Base-by-base conservation (phyloP, 2,329 filamentous ascomycete genomes). In the Penicillium decumbens region DNA sequence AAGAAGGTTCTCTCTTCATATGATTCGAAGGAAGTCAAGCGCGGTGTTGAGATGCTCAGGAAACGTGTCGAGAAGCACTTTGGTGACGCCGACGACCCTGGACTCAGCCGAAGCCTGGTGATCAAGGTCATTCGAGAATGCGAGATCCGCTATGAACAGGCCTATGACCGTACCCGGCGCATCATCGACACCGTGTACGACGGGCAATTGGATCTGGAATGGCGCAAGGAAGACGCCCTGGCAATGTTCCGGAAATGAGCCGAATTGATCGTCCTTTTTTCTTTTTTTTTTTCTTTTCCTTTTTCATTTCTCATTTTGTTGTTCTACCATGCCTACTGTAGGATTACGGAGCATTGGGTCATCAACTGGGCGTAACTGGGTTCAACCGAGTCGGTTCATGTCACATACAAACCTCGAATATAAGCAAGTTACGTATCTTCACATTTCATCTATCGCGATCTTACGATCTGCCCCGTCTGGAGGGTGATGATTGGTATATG, bases 41-140 rank as follows among this genome's bases (percentile, higher is more conserved):
- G 91, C 66, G 91, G 92, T n/a, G 86, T 95, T 59, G 89, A 95
- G 63, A 81, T 88, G 46, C 77, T 97, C 58, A 86, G 86, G 63
- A 95, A 95, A 75, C 82, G 92, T 43, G 88, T 97, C 1, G 92
- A 97, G 72, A 98, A 97, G 75, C 92, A 97, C 71, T 97, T 97
- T 76, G 89, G 89, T 38, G 89, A 95, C 59, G 87, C 85, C 4
- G 89, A 95, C 59, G 87, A 91, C 55, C 82, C 83, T 47, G 80
- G 75, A 20, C 75, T 86, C 46, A 86, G 82, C 60, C 71, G 78
- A 6, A 77, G 75, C 45, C 64, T 86, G 43, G 80, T 85, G 23
- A 69, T 70, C 39, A 80, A 82, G 65, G 82, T 85, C 25, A 71
- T 81, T 43, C 79, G 77, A 49, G 80, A 80, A 63, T 84, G 81